Base-by-base conservation (phyloP, 1,284 basidiomycete species). In the Microbotryum silenes-acaulis region DNA sequence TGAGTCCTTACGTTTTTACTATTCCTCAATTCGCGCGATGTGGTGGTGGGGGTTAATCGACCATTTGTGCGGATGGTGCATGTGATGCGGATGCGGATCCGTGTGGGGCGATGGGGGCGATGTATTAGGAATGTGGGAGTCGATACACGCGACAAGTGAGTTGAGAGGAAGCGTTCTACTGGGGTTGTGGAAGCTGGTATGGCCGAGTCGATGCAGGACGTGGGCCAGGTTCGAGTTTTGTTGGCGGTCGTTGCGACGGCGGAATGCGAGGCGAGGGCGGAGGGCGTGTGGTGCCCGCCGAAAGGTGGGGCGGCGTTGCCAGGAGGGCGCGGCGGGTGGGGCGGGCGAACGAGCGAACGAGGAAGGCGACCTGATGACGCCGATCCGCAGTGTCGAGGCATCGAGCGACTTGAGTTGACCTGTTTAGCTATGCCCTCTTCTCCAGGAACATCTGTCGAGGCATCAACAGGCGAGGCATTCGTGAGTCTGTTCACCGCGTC, bases 391-490 rank as follows among this genome's bases (percentile, higher is more conserved):
- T 14, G 37, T 42, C 37, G 37, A 42, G 16, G 37, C 14, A 18
- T 18, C 16, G 31, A 31, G 31, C 5, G 14, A 18, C 16, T 42
- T 42, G 20, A 10, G 20, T 6, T 31, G 51, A 53, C 25, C n/a
- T 9, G 16, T 31, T 31, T n/a, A 12, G 14, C 51, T 10, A 1
- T 33, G 25, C n/a, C 20, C 51, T 33, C 31, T 4, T 33, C 25
- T 29, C 9, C 57, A 68, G 61, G 66, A 67, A 25, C 66, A 67
- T 45, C 51, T 67, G 23, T 63, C 64, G 31, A 51, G 66, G 4
- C 66, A 68, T 25, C 54, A 64, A 21, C 59, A 60, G 14, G 66
- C 63, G 50, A 10, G 44, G 59, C 51, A 29, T 20, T 29, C 54
- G 54, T 45, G 44, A 25, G 54, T 23, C 27, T 23, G 27, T 6